Percentiles rank a stretch among this genome's conserved stretches.
Evolutionary conservation across 108 stramenopile species (phyloP).

Genomic region (Cyclotella baltica): DNA sequence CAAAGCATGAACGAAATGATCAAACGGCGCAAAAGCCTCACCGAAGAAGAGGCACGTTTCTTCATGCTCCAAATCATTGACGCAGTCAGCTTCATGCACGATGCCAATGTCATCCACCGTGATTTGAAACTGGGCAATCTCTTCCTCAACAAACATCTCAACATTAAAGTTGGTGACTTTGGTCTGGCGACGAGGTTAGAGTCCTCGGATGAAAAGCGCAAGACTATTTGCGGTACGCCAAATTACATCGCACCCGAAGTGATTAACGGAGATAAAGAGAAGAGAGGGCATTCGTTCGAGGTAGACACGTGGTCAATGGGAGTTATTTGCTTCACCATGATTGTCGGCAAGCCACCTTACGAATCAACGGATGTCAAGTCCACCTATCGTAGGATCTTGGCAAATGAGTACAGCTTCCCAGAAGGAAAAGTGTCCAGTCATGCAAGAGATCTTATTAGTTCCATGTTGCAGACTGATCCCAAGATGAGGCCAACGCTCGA

Average conservation of each 20-base stretch:
- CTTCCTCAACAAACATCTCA: conserved; percentile 86
- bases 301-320: conserved; percentile 99
- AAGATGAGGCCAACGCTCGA: conserved; percentile 83
- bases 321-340: conserved; percentile 95
- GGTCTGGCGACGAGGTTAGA: conserved; percentile 94
- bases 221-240: conserved; percentile 99
- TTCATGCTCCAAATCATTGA: conserved; percentile 88
- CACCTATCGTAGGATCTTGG: conserved; percentile 96
- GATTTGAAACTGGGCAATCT: conserved; percentile 99
- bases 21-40: conserved; percentile 88
- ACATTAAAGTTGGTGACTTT: conserved; percentile 95
- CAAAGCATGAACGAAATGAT: conserved; percentile 96
- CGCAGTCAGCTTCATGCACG: conserved; percentile 93
- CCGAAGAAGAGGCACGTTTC: conserved; percentile 86
- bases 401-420: conserved; percentile 95
- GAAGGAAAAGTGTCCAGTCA: conserved; percentile 73
- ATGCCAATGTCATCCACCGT: conserved; percentile 94
- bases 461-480: conserved; percentile 93
- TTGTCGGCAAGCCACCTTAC: conserved; percentile 98
- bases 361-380: conserved; percentile 98
- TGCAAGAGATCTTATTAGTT: conserved; percentile 87
- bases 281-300: conserved; percentile 94
- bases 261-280: conserved; percentile 88
- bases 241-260: conserved; percentile 99
- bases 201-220: conserved; percentile 85